Base-by-base conservation (phyloP, 306 rosid genomes). In the Vigna nakashimae region DNA sequence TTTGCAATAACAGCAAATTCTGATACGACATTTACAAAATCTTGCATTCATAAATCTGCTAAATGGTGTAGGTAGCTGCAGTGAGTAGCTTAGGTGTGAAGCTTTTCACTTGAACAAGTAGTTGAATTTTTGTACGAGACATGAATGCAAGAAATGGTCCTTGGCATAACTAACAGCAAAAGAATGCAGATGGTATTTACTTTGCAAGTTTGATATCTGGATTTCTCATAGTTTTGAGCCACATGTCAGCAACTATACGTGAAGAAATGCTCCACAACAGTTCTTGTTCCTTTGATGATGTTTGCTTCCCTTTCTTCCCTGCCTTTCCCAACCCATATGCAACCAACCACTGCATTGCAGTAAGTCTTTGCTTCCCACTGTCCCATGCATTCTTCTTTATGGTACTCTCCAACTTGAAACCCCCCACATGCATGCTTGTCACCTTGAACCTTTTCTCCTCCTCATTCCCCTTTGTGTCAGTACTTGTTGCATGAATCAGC, bases 311-410 rank as follows among this genome's bases (percentile, higher is more conserved):
- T 58, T 90, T 92, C 91, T 87, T 92, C 85, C 77, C 83, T 20
- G 84, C 88, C 83, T 96, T 96, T 59, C 87, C 96, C 59, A 89
- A 48, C 11, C 99, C 99, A 66, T 87, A 82, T 18, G 91, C 91
- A 71, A 95, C 90, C 76, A 95, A 82, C 99, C 99, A 92, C 74
- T 95, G 98, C 91, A 88, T 91, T 62, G 97, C 98, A 6, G 99
- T 92, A 62, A 92, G 76, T 74, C 90, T 91, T 45, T 86, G 90
- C 83, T 83, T 95, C 89, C 89, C 98, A 55, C 69, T 77, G 56
- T 91, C 98, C 98, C 92, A 92, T 6, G 75, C 85, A 52, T 77
- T 88, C 76, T 76, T 91, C 86, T 85, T 87, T 30, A 81, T 83
- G 51, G 65, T 77, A 18, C 87, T 78, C 76, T 85, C 85, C 81